Evolutionary conservation across 352 stramenopile species (phyloP), one percentile per base, ranked within the genome.

Genomic region (Phytophthora cryptogea): DNA sequence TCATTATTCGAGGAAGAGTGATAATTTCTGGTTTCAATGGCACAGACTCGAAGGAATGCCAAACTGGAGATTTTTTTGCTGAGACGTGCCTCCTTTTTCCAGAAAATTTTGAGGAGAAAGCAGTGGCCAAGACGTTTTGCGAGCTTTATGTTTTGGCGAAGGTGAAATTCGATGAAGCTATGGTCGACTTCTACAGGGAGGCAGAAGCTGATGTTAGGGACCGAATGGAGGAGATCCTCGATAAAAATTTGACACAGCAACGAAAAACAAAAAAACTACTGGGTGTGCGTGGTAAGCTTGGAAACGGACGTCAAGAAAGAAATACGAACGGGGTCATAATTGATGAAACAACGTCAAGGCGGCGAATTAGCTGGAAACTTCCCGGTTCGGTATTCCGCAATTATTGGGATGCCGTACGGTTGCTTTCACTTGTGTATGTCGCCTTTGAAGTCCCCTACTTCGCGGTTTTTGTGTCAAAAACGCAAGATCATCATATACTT

Each of bases 191-290:
- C 40, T 90, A 87, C 36, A 59, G 74, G 8, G 76, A 70, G 0
- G 47, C 36, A 20, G 64, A 80, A 10, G 10, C 40, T 1, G 63
- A 76, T 17, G 67, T 63, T 1, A 55, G 64, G 26, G 50, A 49
- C 16, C 63, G 66, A 28, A 89, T 92, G 81, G 44, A 23, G 0
- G 59, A 76, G 2, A 74, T 63, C 0, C 68, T 87, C 4, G 77
- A 89, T 1, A 85, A 78, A 26, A 79, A 91, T 50, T 54, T 71
- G 0, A 86, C 70, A 1, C 84, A 92, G 45, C 44, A 91, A 28
- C 69, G 76, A 7, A 94, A 94, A 54, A 92, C 80, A 0, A 89
- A 89, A 42, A 90, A 92, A 40, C 40, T 94, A 7, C 56, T 94
- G 3, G 83, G 83, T 2, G 63, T 84, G 20, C 73, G 70, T 5